Evolutionary conservation across 2,329 filamentous ascomycete species (phyloP).

Genomic region (Beauveria scarabaeidicola): DNA sequence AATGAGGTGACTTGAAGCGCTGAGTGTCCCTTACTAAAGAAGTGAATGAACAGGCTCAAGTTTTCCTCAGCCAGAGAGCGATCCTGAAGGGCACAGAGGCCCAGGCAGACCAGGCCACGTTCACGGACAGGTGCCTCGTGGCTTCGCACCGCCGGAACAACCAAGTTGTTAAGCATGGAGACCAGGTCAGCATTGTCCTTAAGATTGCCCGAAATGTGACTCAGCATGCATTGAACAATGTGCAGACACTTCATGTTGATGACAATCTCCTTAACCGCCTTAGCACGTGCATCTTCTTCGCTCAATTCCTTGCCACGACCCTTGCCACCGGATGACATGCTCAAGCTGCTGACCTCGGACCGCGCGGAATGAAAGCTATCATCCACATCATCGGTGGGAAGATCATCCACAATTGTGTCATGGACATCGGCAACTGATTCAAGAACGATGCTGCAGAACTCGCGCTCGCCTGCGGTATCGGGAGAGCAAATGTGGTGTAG

Average conservation of each 20-base stretch:
- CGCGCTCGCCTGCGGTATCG: conserved; percentile 64
- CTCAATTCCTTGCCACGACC: conserved; percentile 35
- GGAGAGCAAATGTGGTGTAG: conserved; percentile 75
- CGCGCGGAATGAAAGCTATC: conserved; percentile 88
- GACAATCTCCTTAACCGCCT: conserved; percentile 82
- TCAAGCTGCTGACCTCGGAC: conserved; percentile 69
- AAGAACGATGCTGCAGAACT: conserved; percentile 77
- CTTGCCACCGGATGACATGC: conserved; percentile 41
- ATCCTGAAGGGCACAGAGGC: conserved; percentile 84
- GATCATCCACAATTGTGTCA: conserved; percentile 76
- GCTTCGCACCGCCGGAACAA: conserved; percentile 88
- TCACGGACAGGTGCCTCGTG: conserved; percentile 91
- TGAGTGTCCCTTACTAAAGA: conserved; percentile 88
- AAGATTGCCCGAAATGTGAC: conserved; percentile 80
- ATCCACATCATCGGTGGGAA: conserved; percentile 45
- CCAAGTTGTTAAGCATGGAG: conserved; percentile 94
- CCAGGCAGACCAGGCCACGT: conserved; percentile 79
- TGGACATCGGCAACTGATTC: conserved; percentile 96
- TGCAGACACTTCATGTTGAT: conserved; percentile 98
- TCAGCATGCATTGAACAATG: conserved; percentile 94
- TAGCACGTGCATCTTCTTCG: conserved; percentile 60
- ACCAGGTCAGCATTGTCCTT: conserved; percentile 88
- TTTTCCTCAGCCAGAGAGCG: conserved; percentile 90
- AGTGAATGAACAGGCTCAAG: conserved; percentile 86
- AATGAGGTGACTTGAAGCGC: conserved; percentile 82